Evolutionary conservation across 768 basidiomycete species (phyloP), one percentile per base, ranked within the genome.

Genomic region (Paxillus rubicundulus): DNA sequence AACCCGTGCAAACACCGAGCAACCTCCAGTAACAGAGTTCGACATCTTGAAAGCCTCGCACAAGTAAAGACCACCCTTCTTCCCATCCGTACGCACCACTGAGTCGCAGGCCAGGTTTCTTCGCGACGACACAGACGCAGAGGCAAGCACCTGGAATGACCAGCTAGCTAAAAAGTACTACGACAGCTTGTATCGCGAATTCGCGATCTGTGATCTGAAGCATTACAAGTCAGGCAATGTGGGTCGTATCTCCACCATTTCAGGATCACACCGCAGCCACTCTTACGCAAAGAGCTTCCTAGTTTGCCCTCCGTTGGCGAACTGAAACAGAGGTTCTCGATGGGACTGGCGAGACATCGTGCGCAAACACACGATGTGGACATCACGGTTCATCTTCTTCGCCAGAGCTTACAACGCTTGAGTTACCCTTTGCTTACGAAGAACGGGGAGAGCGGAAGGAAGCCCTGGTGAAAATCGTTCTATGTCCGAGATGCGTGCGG

Each of bases 151-250:
- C 12, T 69, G 93, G 90, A 85, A 95, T 62, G 91, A 95, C 43
- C 77, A 84, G 54, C 76, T 98, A 24, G 95, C 96, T 0, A 76
- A 79, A 55, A 95, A 94, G 61, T 98, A 95, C 73, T 95, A 98
- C 61, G 74, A 79, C 12, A 89, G 73, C 58, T 81, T 98, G 3
- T 97, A 92, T 67, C 87, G 92, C 56, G 95, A 98, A 69, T 98
- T 86, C 61, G 92, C 90, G 0, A 75, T 94, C 18, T 93, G 91
- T 64, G 92, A 98, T 70, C 74, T 98, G 54, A 98, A 98, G 73
- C 96, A 98, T 65, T 97, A 91, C 77, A 97, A 93, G 73, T 85
- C 88, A 0, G 90, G 92, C 14, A 87, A 89, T 54, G 92, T 95
- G 55, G 57, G 85, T 66, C 49, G 8, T 42, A 44, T 48, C 24